phyloP scores from a whole-genome alignment of 768 basidiomycete species.

The Termitomyces sp. region DNA sequence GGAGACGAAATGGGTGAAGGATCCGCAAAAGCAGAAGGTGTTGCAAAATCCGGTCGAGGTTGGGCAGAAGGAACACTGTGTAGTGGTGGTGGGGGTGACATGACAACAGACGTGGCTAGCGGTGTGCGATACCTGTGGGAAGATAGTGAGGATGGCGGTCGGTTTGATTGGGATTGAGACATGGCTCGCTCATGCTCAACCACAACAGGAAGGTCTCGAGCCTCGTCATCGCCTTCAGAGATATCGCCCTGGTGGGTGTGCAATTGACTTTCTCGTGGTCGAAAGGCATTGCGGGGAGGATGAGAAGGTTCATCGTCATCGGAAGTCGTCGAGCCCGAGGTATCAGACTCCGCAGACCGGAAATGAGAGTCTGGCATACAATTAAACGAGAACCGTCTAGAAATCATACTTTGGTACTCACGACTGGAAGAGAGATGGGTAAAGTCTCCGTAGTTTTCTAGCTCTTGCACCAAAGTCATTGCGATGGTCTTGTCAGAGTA shows the following conservation, averaged over 20 bases:
- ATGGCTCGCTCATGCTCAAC: slow-evolving; percentile 24
- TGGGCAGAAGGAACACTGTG: slow-evolving; percentile 61
- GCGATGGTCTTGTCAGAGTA: slow-evolving; percentile 85
- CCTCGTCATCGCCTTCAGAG: slow-evolving; percentile 52
- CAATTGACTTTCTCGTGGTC: slow-evolving; percentile 24
- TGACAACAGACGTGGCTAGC: slow-evolving; percentile 56
- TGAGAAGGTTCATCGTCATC: slow-evolving; percentile 26
- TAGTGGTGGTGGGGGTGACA: slow-evolving; percentile 54
- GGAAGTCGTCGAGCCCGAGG: slow-evolving; percentile 64
- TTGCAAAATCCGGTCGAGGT: slow-evolving; percentile 69
- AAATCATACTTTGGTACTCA: slow-evolving; percentile 29
- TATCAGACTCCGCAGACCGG: slow-evolving; percentile 56
- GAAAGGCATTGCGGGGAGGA: slow-evolving; percentile 19
- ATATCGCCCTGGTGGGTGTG: slow-evolving; percentile 32
- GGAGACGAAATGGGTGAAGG: slow-evolving; percentile 38
- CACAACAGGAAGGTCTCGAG: slow-evolving; percentile 38
- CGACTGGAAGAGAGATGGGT: slow-evolving; percentile 65
- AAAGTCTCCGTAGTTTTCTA: slow-evolving; percentile 73
- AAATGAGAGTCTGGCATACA: slow-evolving; percentile 39
- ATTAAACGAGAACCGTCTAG: not conserved
- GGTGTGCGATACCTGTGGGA: slow-evolving; percentile 81
- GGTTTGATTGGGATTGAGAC: slow-evolving; percentile 43
- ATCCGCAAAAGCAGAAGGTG: slow-evolving; percentile 70
- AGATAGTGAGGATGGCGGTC: slow-evolving; percentile 78
- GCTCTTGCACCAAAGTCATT: slow-evolving; percentile 69